Evolutionary conservation across 768 basidiomycete genomes (phyloP).

Genomic region (Mrakia frigida): DNA sequence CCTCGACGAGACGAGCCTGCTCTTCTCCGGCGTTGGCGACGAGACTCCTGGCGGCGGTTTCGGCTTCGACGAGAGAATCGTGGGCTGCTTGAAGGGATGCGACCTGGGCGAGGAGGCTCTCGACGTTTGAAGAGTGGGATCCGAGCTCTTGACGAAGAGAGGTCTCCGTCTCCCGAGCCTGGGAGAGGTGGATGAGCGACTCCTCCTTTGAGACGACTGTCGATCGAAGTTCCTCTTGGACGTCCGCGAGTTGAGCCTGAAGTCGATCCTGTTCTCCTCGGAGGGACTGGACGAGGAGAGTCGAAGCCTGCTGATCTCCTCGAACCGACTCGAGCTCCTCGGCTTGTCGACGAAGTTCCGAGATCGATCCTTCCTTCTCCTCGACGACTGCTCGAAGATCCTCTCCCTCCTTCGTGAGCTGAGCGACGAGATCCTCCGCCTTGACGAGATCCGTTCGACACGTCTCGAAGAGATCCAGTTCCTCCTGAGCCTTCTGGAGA

Average conservation of each 20-base stretch:
- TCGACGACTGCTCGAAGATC: not conserved
- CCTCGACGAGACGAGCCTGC: not conserved
- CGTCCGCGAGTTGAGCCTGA: not conserved
- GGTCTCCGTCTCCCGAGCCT: not conserved
- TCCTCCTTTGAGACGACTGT: not conserved
- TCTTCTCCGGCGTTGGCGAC: not conserved
- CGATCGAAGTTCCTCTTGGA: not conserved
- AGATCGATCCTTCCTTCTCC: not conserved
- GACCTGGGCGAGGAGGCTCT: not conserved
- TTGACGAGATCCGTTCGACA: not conserved
- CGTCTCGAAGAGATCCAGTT: not conserved
- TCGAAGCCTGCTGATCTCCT: not conserved
- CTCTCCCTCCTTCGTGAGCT: not conserved
- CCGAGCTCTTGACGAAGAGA: slow-evolving; percentile 2
- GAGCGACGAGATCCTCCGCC: not conserved
- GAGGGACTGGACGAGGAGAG: not conserved
- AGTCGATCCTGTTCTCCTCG: slow-evolving; percentile 1
- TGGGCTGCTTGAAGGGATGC: not conserved
- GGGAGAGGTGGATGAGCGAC: not conserved
- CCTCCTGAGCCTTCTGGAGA: not conserved
- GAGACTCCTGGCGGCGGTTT: not conserved
- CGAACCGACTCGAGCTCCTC: not conserved
- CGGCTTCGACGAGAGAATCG: slow-evolving; percentile 3
- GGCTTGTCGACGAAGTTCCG: not conserved
- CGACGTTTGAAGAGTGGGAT: not conserved